These are phyloP conservation scores for Teratosphaeria destructans DNA, from an alignment of 2,329 filamentous ascomycete species.

Conservation along the genomic window DNA sequence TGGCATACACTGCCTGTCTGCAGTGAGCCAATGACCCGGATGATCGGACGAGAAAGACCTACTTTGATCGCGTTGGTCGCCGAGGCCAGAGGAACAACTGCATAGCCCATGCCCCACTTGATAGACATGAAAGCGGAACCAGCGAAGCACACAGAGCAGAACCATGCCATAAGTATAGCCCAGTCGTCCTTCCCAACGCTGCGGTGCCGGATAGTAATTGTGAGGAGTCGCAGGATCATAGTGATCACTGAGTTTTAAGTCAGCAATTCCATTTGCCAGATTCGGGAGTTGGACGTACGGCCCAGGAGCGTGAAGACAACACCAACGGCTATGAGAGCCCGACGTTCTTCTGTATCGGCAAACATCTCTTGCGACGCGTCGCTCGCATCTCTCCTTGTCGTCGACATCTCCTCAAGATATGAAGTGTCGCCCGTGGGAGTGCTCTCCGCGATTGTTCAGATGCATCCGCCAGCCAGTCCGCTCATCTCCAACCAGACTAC, in stretches of 20 bases:
- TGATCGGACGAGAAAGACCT: background rate
- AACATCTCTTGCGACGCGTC: background rate
- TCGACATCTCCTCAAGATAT: background rate
- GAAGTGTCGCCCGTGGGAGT: background rate
- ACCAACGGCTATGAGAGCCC: slow-evolving; percentile 1
- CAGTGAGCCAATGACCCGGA: background rate
- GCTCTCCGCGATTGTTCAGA: background rate
- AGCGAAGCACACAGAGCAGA: slow-evolving; percentile 10
- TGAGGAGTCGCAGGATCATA: slow-evolving; percentile 11
- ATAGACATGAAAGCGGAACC: slow-evolving; percentile 11
- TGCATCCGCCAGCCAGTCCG: background rate
- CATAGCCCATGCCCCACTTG: slow-evolving; percentile 14
- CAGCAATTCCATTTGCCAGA: background rate
- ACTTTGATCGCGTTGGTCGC: slow-evolving; percentile 12
- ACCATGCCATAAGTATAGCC: slow-evolving; percentile 12
- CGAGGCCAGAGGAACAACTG: slow-evolving; percentile 10
- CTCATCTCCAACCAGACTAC: background rate
- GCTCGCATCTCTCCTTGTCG: background rate
- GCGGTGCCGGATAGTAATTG: slow-evolving; percentile 8
- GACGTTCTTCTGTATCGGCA: background rate
- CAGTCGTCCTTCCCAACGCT: slow-evolving; percentile 13
- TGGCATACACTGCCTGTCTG: slow-evolving; percentile 15
- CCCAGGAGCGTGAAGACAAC: slow-evolving; percentile 2
- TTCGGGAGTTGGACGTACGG: background rate
- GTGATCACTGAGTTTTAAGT: background rate